phyloP scores from a whole-genome alignment of 2,329 filamentous ascomycete species.

The Pseudogymnoascus sp. region DNA sequence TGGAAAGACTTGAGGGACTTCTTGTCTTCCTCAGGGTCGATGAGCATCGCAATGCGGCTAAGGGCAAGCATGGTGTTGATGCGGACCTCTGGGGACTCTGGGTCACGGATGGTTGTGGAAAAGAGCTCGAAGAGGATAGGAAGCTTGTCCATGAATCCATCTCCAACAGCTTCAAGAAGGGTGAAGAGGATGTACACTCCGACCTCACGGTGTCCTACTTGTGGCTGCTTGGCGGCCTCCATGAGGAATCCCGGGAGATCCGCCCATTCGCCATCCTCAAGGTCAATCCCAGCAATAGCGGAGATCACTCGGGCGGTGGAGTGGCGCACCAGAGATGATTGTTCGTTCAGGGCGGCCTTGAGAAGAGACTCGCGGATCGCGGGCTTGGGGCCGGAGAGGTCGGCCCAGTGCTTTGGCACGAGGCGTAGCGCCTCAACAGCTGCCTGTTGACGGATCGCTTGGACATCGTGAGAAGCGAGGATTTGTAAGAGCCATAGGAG shows the following conservation, averaged over 20 bases:
- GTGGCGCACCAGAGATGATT: conserved; percentile 68
- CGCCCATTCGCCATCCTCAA: conserved; percentile 77
- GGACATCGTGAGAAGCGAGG: conserved; percentile 66
- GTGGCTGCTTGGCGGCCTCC: conserved; percentile 66
- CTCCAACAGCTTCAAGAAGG: conserved; percentile 78
- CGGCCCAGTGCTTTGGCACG: conserved; percentile 77
- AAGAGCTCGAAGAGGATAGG: conserved; percentile 75
- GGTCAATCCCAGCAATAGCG: conserved; percentile 75
- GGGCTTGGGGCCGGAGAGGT: conserved; percentile 67
- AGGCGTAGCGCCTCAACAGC: conserved; percentile 83
- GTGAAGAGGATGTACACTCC: conserved; percentile 90
- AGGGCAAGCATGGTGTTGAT: conserved; percentile 91
- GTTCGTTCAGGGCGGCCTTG: conserved; percentile 74
- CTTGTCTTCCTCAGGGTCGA: conserved; percentile 80
- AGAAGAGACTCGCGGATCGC: conserved; percentile 76
- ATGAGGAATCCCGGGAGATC: conserved; percentile 74
- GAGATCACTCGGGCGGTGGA: conserved; percentile 83
- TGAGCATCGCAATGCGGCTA: conserved; percentile 75
- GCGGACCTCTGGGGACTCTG: conserved; percentile 83
- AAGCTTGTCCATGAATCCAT: conserved; percentile 75
- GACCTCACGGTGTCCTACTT: conserved; percentile 75
- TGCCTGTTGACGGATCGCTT: conserved; percentile 76
- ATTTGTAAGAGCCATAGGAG: conserved; percentile 83
- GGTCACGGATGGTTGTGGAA: conserved; percentile 77
- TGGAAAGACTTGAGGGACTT: conserved; percentile 68